Evolutionary conservation across 2,329 filamentous ascomycete genomes (phyloP).

Genomic region (Graphiopsis chlorocephala): DNA sequence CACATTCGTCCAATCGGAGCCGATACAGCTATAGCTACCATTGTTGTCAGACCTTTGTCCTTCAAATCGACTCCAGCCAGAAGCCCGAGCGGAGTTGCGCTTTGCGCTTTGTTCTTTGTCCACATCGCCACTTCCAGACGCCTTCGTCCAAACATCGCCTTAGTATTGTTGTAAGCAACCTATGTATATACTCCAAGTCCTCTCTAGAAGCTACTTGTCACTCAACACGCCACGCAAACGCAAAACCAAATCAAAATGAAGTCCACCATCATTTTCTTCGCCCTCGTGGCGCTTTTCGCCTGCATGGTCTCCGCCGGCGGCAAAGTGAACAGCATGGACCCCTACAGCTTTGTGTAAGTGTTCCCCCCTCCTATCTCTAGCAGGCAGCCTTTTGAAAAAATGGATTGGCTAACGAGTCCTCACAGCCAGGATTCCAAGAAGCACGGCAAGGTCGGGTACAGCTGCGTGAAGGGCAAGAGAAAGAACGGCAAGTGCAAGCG

Average conservation of each 20-base stretch:
- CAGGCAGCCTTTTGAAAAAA: too few species aligned
- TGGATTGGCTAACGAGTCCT: neutral
- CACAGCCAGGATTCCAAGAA: neutral
- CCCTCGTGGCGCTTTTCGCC: conserved; percentile 8
- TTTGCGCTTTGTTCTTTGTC: conserved; percentile 2
- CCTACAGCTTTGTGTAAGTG: neutral
- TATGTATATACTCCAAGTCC: neutral
- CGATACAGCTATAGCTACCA: neutral
- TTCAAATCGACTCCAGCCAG: neutral
- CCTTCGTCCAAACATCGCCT: neutral
- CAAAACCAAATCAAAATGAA: neutral
- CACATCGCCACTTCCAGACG: neutral
- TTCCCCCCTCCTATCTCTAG: too few species aligned
- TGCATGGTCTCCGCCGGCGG: neutral
- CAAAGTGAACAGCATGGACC: neutral
- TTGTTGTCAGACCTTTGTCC: neutral
- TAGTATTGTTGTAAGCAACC: conserved; percentile 12
- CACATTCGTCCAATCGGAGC: neutral
- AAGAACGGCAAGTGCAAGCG: conserved; percentile 15
- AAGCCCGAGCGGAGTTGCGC: neutral
- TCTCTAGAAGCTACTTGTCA: neutral
- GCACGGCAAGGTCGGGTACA: neutral
- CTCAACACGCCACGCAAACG: neutral
- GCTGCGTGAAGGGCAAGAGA: conserved; percentile 9
- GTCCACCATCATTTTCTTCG: neutral